phyloP scores from a whole-genome alignment of 2,329 filamentous ascomycete genomes.

The Aplosporella prunicola region DNA sequence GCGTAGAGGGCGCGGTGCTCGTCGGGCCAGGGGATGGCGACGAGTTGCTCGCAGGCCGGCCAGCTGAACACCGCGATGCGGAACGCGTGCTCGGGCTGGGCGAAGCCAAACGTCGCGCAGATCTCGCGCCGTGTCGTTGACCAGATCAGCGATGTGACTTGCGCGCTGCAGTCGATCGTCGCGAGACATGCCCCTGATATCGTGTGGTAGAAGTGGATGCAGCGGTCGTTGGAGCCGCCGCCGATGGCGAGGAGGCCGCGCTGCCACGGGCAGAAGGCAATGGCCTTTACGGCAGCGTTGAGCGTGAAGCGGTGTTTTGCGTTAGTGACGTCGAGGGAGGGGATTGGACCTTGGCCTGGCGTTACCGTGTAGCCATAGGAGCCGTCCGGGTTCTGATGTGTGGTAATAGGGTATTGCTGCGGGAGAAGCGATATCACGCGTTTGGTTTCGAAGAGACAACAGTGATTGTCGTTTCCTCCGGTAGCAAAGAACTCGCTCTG shows the following conservation, averaged over 20 bases:
- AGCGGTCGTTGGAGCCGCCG: conserved; percentile 86
- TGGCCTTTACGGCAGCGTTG: conserved; percentile 85
- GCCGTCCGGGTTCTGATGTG: conserved; percentile 18
- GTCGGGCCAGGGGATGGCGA: conserved; percentile 74
- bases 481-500: conserved; percentile 72
- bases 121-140: conserved; percentile 78
- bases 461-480: conserved; percentile 86
- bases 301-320: conserved; percentile 69
- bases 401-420: conserved; percentile 20
- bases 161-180: conserved; percentile 83
- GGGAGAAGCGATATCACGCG: conserved; percentile 26
- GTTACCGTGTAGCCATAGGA: conserved; percentile 23
- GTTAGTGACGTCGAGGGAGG: conserved; percentile 44
- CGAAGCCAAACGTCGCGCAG: conserved; percentile 85
- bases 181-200: conserved; percentile 73
- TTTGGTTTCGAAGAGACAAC: conserved; percentile 66
- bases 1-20: conserved; percentile 76
- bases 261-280: conserved; percentile 94
- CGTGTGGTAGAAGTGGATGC: conserved; percentile 92
- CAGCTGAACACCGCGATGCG: conserved; percentile 90
- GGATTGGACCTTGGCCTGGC: conserved; percentile 23
- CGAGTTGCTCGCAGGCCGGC: conserved; percentile 81
- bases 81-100: conserved; percentile 79
- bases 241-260: conserved; percentile 79
- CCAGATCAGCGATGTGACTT: conserved; percentile 91